phyloP scores from a whole-genome alignment of 345 rosid species.

The Noccaea bulbosa region DNA sequence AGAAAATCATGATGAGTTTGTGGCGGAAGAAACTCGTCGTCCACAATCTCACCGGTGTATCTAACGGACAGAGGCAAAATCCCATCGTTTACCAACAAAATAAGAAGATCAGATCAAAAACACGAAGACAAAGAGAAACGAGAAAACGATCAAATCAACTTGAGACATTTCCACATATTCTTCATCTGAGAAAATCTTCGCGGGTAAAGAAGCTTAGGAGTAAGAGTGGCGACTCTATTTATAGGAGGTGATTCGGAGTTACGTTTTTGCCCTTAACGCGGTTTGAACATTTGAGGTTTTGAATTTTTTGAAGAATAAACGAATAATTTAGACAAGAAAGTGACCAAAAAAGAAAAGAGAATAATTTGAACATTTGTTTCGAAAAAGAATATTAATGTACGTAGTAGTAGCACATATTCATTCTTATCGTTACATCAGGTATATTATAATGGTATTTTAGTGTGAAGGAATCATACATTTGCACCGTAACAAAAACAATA shows the following conservation, averaged over 20 bases:
- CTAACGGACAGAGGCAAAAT: slow-evolving; percentile 14
- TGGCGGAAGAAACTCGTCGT: slow-evolving; percentile 42
- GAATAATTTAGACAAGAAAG: slow-evolving; percentile 18
- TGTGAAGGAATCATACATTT: too few relatives aligned
- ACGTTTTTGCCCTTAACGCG: slow-evolving; percentile 9
- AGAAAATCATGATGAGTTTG: slow-evolving; percentile 29
- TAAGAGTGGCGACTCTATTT: not conserved
- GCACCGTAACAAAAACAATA: too few relatives aligned
- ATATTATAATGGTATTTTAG: not conserved
- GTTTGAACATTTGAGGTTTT: slow-evolving; percentile 22
- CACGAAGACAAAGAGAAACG: not conserved
- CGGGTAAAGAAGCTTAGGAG: slow-evolving; percentile 35
- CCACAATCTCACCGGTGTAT: slow-evolving; percentile 32
- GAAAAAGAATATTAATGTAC: slow-evolving; percentile 15
- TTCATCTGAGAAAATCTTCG: slow-evolving; percentile 18
- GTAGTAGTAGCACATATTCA: slow-evolving; percentile 24
- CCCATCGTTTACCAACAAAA: slow-evolving; percentile 1
- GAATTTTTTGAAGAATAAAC: slow-evolving; percentile 23
- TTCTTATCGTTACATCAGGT: slow-evolving; percentile 3
- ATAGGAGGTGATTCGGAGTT: not conserved
- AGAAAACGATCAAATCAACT: not conserved
- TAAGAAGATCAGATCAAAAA: not conserved
- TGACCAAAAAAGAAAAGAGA: not conserved
- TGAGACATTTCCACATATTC: not conserved
- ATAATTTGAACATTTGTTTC: not conserved